Base-by-base conservation (phyloP, 1,284 basidiomycete genomes). In the Sporisorium iseilematis-ciliati region DNA sequence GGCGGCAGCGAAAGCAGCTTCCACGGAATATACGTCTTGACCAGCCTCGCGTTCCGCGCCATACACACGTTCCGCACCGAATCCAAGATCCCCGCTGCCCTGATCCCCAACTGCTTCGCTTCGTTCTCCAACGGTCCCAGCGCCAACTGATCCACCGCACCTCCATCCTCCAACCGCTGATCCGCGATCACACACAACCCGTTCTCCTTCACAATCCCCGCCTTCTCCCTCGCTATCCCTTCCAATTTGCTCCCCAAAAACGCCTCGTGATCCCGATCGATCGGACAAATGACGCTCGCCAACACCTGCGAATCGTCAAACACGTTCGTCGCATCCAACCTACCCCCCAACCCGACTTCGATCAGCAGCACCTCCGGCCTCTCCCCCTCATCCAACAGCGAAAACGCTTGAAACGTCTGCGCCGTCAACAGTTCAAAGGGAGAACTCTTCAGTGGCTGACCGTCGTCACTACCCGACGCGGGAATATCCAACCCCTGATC, bases 291-390 rank as follows among this genome's bases (percentile, higher is more conserved):
- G 18, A 91, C 91, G 35, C 93, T 94, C 2, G 91, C 90, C 21
- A 95, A 86, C 62, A 88, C 88, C 3, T 89, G 87, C 50, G 91
- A 89, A 0, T 91, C 88, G 16, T 97, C 90, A 60, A 84, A 85
- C 55, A 93, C 89, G 83, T 99, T 99, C 2, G 97, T 99, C 20
- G 96, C 95, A 84, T 99, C 97, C 57, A 92, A 87, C 3, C 90
- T 88, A 0, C 97, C 97, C 0, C 96, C 97, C 90, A 99, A 91
- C 0, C 96, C 97, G 8, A 95, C 96, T 86, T 99, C 96, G 55
- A 98, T 87, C 5, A 99, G 89, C 50, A 92, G 91, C 18, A 98
- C 84, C 80, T 97, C 94, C 1, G 95, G 88, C 21, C 67, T 57
- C 18, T 57, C 68, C 4, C 87, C 70, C 0, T 86, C 87, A 2